A percentile compares a stretch with the other conserved stretches of the same genome.
Conservation (phyloP, 2,329 filamentous ascomycete species). For the Colletotrichum musae region DNA sequence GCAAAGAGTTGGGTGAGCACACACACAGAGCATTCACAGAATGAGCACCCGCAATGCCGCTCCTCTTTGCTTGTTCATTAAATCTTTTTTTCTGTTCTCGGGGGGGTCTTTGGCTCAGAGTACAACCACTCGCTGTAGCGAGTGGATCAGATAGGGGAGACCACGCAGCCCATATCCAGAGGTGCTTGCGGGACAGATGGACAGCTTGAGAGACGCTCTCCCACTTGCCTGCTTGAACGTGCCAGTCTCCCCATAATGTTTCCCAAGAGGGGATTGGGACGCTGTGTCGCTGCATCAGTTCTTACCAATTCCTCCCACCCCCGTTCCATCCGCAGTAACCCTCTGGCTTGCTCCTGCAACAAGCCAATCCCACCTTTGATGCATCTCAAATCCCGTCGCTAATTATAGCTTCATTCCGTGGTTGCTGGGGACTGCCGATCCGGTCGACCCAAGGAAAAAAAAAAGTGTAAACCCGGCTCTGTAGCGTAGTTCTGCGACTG, state of each 20-base stretch:
- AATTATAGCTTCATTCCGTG: constrained; percentile 37
- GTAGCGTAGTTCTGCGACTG: constrained; percentile 35
- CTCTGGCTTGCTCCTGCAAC: constrained; percentile 15
- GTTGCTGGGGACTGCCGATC: constrained; percentile 23
- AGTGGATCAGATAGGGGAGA: constrained; percentile 36
- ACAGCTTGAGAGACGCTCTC: not conserved
- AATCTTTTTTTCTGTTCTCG: constrained; percentile 31
- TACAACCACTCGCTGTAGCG: constrained; percentile 40
- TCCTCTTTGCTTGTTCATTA: constrained; percentile 37
- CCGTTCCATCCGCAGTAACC: constrained; percentile 12
- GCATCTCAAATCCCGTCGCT: constrained; percentile 34
- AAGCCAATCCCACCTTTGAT: constrained; percentile 15
- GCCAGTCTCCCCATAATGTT: constrained; percentile 18
- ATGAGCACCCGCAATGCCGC: constrained; percentile 38
- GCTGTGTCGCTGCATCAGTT: constrained; percentile 18
- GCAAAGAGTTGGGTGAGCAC: constrained; percentile 29
- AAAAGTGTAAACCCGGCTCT: constrained; percentile 23
- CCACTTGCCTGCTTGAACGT: not conserved
- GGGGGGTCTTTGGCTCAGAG: constrained; percentile 33
- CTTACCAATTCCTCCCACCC: constrained; percentile 4
- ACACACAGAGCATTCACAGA: constrained; percentile 37
- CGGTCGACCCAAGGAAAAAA: constrained; percentile 15
- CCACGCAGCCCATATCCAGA: constrained; percentile 28
- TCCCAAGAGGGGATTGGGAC: constrained; percentile 1
- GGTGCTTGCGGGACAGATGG: not conserved